Conservation (phyloP, 2,329 filamentous ascomycete species). For the Aspergillus calidoustus region DNA sequence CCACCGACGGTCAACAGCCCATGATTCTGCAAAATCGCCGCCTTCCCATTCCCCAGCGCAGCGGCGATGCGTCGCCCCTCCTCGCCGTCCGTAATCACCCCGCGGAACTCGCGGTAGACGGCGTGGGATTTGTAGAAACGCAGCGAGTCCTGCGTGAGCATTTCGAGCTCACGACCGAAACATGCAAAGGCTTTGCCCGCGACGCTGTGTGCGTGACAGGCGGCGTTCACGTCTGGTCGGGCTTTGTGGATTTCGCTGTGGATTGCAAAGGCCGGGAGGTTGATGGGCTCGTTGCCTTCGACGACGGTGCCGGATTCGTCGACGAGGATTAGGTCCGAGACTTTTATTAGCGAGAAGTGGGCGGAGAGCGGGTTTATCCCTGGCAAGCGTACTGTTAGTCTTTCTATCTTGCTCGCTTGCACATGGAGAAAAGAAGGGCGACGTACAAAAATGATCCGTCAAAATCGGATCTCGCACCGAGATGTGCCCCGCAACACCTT, state of each 20-base stretch:
- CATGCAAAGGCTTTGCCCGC: conserved; percentile 52
- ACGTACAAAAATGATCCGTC: conserved; percentile 40
- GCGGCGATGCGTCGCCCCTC: conserved; percentile 68
- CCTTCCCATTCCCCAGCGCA: conserved; percentile 65
- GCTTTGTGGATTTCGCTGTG: conserved; percentile 53
- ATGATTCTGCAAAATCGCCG: conserved; percentile 71
- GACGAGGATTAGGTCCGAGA: conserved; percentile 51
- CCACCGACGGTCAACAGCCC: conserved; percentile 71
- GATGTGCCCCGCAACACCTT: conserved; percentile 47
- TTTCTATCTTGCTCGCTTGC: conserved; percentile 16
- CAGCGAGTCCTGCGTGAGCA: conserved; percentile 56
- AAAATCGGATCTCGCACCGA: conserved; percentile 44
- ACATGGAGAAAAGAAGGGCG: background rate
- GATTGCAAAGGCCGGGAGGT: conserved; percentile 54
- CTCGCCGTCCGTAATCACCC: conserved; percentile 59
- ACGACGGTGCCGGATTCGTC: conserved; percentile 50
- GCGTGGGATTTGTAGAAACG: conserved; percentile 61
- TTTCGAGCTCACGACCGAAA: conserved; percentile 50
- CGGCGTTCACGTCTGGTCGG: conserved; percentile 59
- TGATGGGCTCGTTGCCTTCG: conserved; percentile 48
- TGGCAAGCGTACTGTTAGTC: background rate
- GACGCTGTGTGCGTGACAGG: conserved; percentile 53
- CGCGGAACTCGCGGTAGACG: conserved; percentile 24
- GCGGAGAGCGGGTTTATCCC: conserved; percentile 37
- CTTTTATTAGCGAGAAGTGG: conserved; percentile 48